Conservation (phyloP, 1,284 basidiomycete genomes). For the Ceratobasidium sp. region DNA sequence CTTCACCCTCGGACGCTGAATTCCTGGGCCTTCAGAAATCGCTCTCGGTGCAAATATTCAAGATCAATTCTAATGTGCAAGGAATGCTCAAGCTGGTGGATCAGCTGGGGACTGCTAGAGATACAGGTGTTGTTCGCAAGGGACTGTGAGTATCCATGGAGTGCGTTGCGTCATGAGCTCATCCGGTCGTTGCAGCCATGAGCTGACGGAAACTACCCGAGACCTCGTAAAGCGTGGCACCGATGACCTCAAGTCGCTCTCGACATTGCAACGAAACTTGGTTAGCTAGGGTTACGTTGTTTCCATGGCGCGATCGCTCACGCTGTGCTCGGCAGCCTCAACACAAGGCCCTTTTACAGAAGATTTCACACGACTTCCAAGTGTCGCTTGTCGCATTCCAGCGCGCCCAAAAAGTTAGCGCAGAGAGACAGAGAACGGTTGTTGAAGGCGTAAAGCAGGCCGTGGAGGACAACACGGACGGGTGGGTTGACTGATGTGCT, state of each 20-base stretch:
- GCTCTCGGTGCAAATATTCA: conserved; percentile 95
- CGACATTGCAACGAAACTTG: conserved; percentile 67
- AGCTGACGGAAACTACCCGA: conserved; percentile 91
- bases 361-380: conserved; percentile 93
- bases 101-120: conserved; percentile 82
- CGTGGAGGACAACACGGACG: conserved; percentile 67
- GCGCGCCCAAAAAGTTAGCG: conserved; percentile 86
- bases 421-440: conserved; percentile 82
- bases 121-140: conserved; percentile 77
- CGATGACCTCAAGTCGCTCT: conserved; percentile 87
- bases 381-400: conserved; percentile 90
- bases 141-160: conserved; percentile 65
- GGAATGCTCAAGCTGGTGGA: conserved; percentile 93
- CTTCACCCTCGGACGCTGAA: conserved; percentile 57
- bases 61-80: conserved; percentile 97
- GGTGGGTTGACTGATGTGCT: conserved; percentile 36
- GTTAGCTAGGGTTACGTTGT: conserved; percentile 53
- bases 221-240: conserved; percentile 94
- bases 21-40: conserved; percentile 84
- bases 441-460: conserved; percentile 81
- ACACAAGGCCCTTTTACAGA: conserved; percentile 80
- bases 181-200: conserved; percentile 52
- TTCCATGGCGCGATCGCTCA: neutral
- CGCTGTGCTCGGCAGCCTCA: conserved; percentile 58
- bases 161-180: conserved; percentile 1